Percentiles rank a stretch among this genome's conserved stretches.
phyloP scores from a whole-genome alignment of 176 grass and related monocot genomes.

The Dactylis glomerata region DNA sequence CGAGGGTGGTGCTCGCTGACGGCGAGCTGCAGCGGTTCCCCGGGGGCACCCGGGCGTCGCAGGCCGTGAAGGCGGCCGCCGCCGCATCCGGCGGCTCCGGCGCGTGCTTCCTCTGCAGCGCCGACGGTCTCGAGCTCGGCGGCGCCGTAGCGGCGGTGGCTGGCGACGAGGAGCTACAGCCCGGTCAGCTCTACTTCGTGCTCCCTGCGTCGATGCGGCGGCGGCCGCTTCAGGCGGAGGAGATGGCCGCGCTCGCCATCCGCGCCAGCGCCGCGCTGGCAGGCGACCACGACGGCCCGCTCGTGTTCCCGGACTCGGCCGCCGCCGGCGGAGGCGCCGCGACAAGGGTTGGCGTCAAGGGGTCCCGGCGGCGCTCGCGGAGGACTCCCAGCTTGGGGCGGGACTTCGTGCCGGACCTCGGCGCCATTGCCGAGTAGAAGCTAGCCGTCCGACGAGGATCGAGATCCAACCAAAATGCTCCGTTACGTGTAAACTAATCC shows the following conservation, averaged over 20 bases:
- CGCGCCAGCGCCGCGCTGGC: constrained; percentile 73
- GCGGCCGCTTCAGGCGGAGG: constrained; percentile 55
- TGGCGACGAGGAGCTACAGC: constrained; percentile 55
- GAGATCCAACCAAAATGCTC: not conserved
- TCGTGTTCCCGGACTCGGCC: constrained; percentile 42
- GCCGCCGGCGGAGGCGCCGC: not conserved
- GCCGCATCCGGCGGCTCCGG: no score
- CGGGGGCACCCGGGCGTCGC: constrained; percentile 50
- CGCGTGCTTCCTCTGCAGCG: constrained; percentile 67
- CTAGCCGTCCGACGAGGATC: not conserved
- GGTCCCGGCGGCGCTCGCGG: constrained; percentile 33
- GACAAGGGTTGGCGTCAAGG: constrained; percentile 14
- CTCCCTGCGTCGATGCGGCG: constrained; percentile 67
- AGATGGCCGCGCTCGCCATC: constrained; percentile 82
- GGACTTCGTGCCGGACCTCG: constrained; percentile 65
- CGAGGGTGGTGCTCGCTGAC: constrained; percentile 61
- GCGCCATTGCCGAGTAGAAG: constrained; percentile 73
- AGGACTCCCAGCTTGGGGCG: constrained; percentile 39
- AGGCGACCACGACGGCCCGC: constrained; percentile 41
- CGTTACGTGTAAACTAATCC: not conserved
- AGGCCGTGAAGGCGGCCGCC: constrained; percentile 35
- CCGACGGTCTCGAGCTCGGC: constrained; percentile 74
- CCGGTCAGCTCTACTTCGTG: constrained; percentile 93
- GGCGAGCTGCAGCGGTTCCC: constrained; percentile 64
- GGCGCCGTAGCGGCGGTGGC: constrained; percentile 40